Conservation (phyloP, 306 rosid species). For the Benincasa hispida region DNA sequence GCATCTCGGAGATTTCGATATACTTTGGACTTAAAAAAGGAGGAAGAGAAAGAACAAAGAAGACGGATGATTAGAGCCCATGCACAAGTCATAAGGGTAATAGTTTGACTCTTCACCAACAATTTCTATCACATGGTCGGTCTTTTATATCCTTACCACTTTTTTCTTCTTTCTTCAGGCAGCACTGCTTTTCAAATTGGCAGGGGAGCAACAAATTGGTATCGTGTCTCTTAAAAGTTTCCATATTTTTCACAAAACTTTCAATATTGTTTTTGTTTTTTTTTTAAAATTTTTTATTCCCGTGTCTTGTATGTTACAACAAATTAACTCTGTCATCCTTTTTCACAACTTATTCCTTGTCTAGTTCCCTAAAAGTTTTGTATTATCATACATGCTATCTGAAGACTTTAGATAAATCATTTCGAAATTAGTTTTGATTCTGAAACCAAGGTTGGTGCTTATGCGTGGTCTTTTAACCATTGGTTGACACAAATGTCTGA, state of each 20-base stretch:
- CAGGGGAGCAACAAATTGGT: slow-evolving; percentile 83
- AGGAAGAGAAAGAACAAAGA: slow-evolving; percentile 52
- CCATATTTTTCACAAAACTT: background rate
- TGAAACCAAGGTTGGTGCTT: background rate
- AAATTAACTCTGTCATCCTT: background rate
- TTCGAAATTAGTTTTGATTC: background rate
- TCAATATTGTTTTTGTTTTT: background rate
- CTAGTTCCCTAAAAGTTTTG: background rate
- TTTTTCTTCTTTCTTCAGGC: slow-evolving; percentile 46
- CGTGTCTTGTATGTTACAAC: background rate
- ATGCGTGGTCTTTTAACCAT: background rate
- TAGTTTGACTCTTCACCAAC: slow-evolving; percentile 13
- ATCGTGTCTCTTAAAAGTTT: slow-evolving; percentile 11
- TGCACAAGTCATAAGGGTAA: slow-evolving; percentile 92
- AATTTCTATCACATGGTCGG: background rate
- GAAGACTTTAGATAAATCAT: background rate
- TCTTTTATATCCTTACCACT: slow-evolving; percentile 19
- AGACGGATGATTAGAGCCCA: slow-evolving; percentile 80
- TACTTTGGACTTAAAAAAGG: slow-evolving; percentile 71
- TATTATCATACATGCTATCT: background rate
- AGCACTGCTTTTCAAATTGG: slow-evolving; percentile 80
- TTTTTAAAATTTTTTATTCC: too few relatives aligned
- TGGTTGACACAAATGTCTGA: background rate
- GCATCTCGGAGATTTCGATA: slow-evolving; percentile 86
- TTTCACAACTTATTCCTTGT: background rate